These are phyloP conservation scores for Fusarium buxicola DNA, from an alignment of 2,329 filamentous ascomycete species.

Conservation along the genomic window DNA sequence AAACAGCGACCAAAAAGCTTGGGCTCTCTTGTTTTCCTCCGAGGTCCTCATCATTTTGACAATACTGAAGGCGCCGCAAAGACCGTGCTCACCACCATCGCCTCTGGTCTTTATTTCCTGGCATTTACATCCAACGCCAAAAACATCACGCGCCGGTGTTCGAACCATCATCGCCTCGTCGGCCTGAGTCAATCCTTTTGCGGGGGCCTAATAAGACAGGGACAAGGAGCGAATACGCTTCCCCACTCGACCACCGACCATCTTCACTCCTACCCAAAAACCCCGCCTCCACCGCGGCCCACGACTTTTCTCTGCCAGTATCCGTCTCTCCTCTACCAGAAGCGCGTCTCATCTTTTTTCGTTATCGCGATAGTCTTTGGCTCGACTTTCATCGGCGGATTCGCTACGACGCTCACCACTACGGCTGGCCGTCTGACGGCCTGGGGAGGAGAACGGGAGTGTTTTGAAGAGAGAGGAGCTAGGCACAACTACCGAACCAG, in stretches of 20 bases:
- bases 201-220: constrained; percentile 2
- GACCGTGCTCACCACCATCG: neutral
- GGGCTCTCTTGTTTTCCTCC: neutral
- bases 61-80: neutral
- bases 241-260: constrained; percentile 49
- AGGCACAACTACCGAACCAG: neutral
- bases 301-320: constrained; percentile 43
- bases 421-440: constrained; percentile 31
- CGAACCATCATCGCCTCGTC: constrained; percentile 43
- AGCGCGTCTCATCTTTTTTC: constrained; percentile 22
- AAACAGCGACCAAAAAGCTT: neutral
- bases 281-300: constrained; percentile 39
- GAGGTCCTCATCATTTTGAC: too few species aligned
- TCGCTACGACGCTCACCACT: neutral
- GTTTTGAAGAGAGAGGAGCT: constrained; percentile 4
- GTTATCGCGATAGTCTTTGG: constrained; percentile 36
- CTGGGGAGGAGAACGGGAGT: constrained; percentile 21
- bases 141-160: constrained; percentile 38
- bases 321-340: constrained; percentile 19
- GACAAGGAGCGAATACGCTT: constrained; percentile 35
- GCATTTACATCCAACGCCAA: neutral
- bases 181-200: constrained; percentile 33
- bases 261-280: constrained; percentile 24
- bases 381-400: constrained; percentile 1
- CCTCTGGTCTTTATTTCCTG: neutral